phyloP scores from a whole-genome alignment of 805 yeast species.

The Saccharomycopsis sp. region DNA sequence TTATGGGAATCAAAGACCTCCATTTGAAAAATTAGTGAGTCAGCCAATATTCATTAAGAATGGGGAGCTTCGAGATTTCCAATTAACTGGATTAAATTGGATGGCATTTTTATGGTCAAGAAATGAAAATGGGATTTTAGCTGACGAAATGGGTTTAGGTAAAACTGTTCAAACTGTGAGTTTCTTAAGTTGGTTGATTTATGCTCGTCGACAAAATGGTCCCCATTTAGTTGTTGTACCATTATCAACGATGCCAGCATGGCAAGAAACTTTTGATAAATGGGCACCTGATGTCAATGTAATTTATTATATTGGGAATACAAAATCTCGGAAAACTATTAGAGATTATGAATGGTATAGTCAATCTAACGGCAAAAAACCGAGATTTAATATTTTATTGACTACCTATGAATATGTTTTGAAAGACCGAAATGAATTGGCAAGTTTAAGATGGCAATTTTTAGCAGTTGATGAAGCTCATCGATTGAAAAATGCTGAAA shows the following conservation, averaged over 20 bases:
- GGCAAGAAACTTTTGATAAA: slow-evolving; percentile 97
- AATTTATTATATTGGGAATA: slow-evolving; percentile 88
- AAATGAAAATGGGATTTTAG: slow-evolving; percentile 93
- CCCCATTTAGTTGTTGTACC: slow-evolving; percentile 98
- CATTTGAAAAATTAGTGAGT: slow-evolving; percentile 74
- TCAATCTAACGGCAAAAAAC: slow-evolving; percentile 49
- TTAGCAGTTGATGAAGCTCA: slow-evolving; percentile 99
- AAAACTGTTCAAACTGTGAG: slow-evolving; percentile 96
- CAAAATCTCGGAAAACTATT: slow-evolving; percentile 73
- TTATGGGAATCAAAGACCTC: slow-evolving; percentile 73
- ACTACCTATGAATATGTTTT: slow-evolving; percentile 96
- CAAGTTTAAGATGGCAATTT: slow-evolving; percentile 84
- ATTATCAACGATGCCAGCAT: slow-evolving; percentile 90
- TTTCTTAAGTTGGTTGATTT: slow-evolving; percentile 89
- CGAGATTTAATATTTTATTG: slow-evolving; percentile 83
- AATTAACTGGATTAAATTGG: slow-evolving; percentile 97
- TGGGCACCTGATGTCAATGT: slow-evolving; percentile 98
- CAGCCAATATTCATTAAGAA: slow-evolving; percentile 89
- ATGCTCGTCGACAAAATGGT: slow-evolving; percentile 94
- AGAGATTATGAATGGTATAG: slow-evolving; percentile 81
- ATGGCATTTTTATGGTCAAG: slow-evolving; percentile 99
- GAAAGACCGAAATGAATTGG: slow-evolving; percentile 78
- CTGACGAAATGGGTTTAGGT: slow-evolving; percentile 99
- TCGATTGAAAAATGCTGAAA: slow-evolving; percentile 87
- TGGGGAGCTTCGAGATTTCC: slow-evolving; percentile 94